A percentile compares a stretch with the other conserved stretches of the same genome.
Conservation (phyloP, 805 yeast species). For the Scheffersomyces amazonensis region DNA sequence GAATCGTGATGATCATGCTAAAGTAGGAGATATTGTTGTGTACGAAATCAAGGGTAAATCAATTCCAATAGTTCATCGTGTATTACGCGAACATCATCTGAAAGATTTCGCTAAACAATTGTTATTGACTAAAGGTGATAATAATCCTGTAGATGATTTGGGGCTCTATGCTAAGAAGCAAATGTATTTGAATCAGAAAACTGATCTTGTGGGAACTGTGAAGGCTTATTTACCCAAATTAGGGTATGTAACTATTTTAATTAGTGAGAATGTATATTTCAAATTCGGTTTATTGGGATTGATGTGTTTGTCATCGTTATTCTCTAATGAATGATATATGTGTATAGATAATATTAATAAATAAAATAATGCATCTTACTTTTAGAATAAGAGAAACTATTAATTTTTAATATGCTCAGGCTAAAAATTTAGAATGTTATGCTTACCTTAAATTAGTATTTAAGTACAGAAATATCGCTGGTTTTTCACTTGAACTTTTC, state of each 20-base stretch:
- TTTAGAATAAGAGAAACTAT: no score
- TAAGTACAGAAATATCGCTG: no score
- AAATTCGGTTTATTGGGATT: constrained; percentile 75
- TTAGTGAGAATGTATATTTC: constrained; percentile 84
- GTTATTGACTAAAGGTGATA: constrained; percentile 92
- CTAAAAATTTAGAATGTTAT: no score
- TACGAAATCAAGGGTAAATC: constrained; percentile 75
- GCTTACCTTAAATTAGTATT: no score
- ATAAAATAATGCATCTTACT: no score
- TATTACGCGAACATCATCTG: constrained; percentile 76
- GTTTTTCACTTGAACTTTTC: no score
- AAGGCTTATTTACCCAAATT: constrained; percentile 85
- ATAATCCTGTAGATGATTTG: constrained; percentile 88
- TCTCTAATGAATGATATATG: constrained; percentile 38
- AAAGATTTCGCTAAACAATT: constrained; percentile 49
- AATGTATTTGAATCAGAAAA: constrained; percentile 68
- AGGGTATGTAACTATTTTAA: constrained; percentile 88
- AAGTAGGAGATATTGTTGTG: constrained; percentile 92
- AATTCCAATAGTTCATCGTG: constrained; percentile 97
- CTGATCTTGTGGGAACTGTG: constrained; percentile 88
- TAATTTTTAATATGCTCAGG: no score
- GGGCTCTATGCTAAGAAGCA: constrained; percentile 78
- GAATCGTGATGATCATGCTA: constrained; percentile 68
- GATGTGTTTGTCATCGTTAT: constrained; percentile 66
- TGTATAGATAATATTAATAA: no score